Base-by-base conservation (phyloP, 2,329 filamentous ascomycete genomes). In the Beauveria bassiana region DNA sequence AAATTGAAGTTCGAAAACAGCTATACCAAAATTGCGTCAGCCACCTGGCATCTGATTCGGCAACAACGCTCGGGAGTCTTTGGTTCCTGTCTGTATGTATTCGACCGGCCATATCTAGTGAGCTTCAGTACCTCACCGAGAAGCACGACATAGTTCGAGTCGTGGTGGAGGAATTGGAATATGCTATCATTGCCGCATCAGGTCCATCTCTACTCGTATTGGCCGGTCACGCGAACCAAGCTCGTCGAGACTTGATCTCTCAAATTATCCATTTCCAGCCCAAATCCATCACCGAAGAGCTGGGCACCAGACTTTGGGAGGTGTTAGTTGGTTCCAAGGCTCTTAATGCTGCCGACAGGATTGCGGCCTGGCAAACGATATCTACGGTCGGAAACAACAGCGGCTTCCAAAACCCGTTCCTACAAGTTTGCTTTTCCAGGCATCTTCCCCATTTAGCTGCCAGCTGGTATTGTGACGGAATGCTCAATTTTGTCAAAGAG, bases 61-160 rank as follows among this genome's bases (percentile, higher is more conserved):
- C 75, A 10, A 88, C 85, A 16, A 85, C 87, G 1, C 81, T 89
- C 7, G 91, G 91, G 1, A 95, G 90, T 66, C 80, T 93, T 22
- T 88, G 86, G 69, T 86, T 86, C 18, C 75, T 91, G 52, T 75
- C 71, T 56, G 74, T 79, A 51, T 70, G 84, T 20, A 75, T 82
- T n/a, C 75, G 76, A 9, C 74, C 73, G 22, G 73, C 79, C 43
- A 69, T 81, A 43, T 67, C 68, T 3, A 74, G 74, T 8, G 85
- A 88, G 63, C 72, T 91, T 24, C 78, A 77, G 31, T 72, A 75
- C n/a, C 73, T 91, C 55, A 80, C 83, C 9, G 73, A 78, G 7
- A 79, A 87, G n/a, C 82, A 87, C 68, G 79, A 85, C 64, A 72
- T 91, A 53, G 81, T 85, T 1, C 75, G 75, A 57, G 75, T 91